phyloP scores from a whole-genome alignment of 1,284 basidiomycete genomes.

The Spongispora temasekensis region DNA sequence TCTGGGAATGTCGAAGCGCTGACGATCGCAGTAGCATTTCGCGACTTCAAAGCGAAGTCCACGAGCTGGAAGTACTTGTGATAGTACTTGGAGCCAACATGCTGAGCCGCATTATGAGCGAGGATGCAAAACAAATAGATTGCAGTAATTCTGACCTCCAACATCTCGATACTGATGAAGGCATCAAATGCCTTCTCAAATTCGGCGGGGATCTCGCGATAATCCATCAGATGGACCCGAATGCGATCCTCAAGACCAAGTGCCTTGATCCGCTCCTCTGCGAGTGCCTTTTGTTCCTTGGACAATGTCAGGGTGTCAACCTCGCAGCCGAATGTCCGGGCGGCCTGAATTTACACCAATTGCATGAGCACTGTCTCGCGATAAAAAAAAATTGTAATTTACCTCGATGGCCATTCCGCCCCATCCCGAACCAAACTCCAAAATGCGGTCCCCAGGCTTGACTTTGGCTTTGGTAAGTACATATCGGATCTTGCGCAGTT shows the following conservation, averaged over 20 bases:
- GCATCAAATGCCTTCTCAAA: slow-evolving; percentile 85
- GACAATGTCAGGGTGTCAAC: slow-evolving; percentile 90
- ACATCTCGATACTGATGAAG: slow-evolving; percentile 90
- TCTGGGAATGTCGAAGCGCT: slow-evolving; percentile 88
- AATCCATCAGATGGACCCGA: slow-evolving; percentile 86
- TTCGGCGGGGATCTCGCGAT: slow-evolving; percentile 74
- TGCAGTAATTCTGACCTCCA: slow-evolving; percentile 58
- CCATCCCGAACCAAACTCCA: slow-evolving; percentile 95
- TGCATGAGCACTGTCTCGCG: slow-evolving; percentile 6
- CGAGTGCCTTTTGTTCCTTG: slow-evolving; percentile 82
- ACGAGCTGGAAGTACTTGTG: slow-evolving; percentile 80
- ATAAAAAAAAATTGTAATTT: slow-evolving; percentile 1
- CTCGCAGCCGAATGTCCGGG: slow-evolving; percentile 69
- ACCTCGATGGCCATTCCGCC: slow-evolving; percentile 89
- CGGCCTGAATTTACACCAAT: slow-evolving; percentile 48
- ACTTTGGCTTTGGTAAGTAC: slow-evolving; percentile 79
- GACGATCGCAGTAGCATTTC: slow-evolving; percentile 70
- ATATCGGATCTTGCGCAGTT: slow-evolving; percentile 77
- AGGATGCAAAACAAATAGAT: not conserved
- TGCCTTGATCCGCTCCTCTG: slow-evolving; percentile 75
- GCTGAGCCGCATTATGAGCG: slow-evolving; percentile 38
- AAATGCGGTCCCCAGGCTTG: slow-evolving; percentile 73
- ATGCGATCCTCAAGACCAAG: slow-evolving; percentile 74
- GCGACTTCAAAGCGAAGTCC: slow-evolving; percentile 76
- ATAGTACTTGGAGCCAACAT: slow-evolving; percentile 72